These are phyloP conservation scores for Aureobasidium subglaciale DNA, from an alignment of 2,329 filamentous ascomycete genomes.

Conservation along the genomic window DNA sequence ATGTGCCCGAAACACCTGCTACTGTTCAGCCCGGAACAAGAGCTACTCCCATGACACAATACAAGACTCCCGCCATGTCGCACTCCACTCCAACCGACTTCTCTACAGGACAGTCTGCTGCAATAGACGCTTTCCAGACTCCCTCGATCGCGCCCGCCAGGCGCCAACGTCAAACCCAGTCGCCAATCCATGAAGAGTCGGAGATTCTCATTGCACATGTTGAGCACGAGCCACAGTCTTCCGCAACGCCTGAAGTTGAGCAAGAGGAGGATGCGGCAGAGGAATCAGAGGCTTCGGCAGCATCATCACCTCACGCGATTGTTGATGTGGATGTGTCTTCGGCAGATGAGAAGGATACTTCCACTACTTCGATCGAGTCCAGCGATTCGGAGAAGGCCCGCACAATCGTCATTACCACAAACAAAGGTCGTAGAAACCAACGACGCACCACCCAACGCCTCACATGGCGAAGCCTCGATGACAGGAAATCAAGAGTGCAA, in stretches of 20 bases:
- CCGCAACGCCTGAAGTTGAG: background rate
- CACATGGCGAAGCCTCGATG: background rate
- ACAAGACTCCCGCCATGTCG: background rate
- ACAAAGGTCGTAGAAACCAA: background rate
- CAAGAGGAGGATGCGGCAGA: background rate
- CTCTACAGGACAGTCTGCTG: background rate
- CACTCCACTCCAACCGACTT: background rate
- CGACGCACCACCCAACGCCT: background rate
- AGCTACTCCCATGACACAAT: constrained; percentile 2
- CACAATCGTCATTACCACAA: background rate
- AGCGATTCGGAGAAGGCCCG: background rate
- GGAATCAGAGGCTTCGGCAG: constrained; percentile 1
- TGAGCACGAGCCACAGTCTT: background rate
- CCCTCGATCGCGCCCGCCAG: background rate
- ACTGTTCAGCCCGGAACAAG: background rate
- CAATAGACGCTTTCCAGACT: background rate
- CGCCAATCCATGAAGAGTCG: constrained; percentile 8
- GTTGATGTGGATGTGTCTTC: background rate
- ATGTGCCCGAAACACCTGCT: constrained; percentile 8
- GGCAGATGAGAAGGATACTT: constrained; percentile 5
- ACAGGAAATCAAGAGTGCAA: constrained; percentile 2
- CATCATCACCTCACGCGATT: background rate
- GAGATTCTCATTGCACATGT: background rate
- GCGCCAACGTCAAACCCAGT: background rate
- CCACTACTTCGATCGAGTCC: constrained; percentile 2